A percentile compares a stretch with the other conserved stretches of the same genome.
Conservation (phyloP, 768 basidiomycete genomes). For the Tulasnella sp. region DNA sequence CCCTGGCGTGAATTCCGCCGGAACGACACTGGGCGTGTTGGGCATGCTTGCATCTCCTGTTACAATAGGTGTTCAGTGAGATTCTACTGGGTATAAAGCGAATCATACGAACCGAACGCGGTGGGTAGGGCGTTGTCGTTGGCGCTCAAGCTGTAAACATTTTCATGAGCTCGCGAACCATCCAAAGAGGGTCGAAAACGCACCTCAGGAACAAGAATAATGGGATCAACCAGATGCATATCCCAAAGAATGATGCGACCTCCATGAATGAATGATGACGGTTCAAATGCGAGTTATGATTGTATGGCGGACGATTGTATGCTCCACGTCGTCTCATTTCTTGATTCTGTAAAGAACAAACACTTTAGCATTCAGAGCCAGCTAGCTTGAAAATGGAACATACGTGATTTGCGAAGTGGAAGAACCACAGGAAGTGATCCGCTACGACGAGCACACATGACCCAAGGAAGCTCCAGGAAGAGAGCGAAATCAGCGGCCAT, state of each 20-base stretch:
- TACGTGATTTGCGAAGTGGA: slow-evolving; percentile 56
- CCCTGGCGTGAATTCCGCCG: not conserved
- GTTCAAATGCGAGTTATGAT: not conserved
- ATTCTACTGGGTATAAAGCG: not conserved
- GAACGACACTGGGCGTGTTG: slow-evolving; percentile 4
- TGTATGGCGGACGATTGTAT: slow-evolving; percentile 10
- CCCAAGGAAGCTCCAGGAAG: slow-evolving; percentile 69
- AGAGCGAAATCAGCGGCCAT: slow-evolving; percentile 91
- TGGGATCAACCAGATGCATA: slow-evolving; percentile 48
- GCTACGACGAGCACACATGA: slow-evolving; percentile 76
- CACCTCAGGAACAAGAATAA: slow-evolving; percentile 78
- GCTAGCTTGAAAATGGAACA: not conserved
- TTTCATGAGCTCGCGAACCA: not conserved
- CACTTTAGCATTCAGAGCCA: not conserved
- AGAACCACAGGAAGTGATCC: slow-evolving; percentile 97
- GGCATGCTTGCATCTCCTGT: not conserved
- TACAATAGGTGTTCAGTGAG: not conserved
- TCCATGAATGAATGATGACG: slow-evolving; percentile 24
- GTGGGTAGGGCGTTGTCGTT: slow-evolving; percentile 90
- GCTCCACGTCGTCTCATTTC: slow-evolving; percentile 3
- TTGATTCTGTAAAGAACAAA: not conserved
- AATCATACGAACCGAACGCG: slow-evolving; percentile 14
- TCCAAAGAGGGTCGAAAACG: not conserved
- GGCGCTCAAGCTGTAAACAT: slow-evolving; percentile 54
- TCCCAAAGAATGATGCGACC: slow-evolving; percentile 37